These are phyloP conservation scores for Xylariaceae sp. DNA, from an alignment of 2,329 filamentous ascomycete species.

Conservation along the genomic window DNA sequence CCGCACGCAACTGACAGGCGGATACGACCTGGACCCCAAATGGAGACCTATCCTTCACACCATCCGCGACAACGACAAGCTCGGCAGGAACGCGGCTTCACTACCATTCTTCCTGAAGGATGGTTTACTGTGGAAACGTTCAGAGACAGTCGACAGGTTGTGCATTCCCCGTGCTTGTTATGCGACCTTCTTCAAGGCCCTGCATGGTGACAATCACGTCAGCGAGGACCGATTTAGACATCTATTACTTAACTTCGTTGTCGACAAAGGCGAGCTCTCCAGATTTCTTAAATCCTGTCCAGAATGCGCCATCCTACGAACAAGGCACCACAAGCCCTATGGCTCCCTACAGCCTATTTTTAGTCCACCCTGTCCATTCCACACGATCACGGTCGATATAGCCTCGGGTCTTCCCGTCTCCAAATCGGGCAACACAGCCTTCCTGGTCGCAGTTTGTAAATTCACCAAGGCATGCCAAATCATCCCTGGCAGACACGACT, in stretches of 20 bases:
- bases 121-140: background rate
- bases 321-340: background rate
- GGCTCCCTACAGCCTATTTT: background rate
- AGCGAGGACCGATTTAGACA: background rate
- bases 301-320: background rate
- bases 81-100: background rate
- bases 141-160: background rate
- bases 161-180: background rate
- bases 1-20: background rate
- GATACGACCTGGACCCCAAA: background rate
- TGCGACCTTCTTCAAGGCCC: background rate
- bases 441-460: background rate
- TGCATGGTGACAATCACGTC: background rate
- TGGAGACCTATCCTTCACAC: background rate
- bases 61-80: background rate
- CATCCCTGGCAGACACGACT: background rate
- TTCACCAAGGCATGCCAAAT: background rate
- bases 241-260: background rate
- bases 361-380: background rate
- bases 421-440: background rate
- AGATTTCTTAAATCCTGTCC: background rate
- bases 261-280: background rate
- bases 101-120: background rate
- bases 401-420: too few relatives aligned
- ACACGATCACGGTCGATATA: too few relatives aligned